These are phyloP conservation scores for Mucor velutinosus DNA, from an alignment of 371 early-diverging fungal genomes.

Conservation along the genomic window DNA sequence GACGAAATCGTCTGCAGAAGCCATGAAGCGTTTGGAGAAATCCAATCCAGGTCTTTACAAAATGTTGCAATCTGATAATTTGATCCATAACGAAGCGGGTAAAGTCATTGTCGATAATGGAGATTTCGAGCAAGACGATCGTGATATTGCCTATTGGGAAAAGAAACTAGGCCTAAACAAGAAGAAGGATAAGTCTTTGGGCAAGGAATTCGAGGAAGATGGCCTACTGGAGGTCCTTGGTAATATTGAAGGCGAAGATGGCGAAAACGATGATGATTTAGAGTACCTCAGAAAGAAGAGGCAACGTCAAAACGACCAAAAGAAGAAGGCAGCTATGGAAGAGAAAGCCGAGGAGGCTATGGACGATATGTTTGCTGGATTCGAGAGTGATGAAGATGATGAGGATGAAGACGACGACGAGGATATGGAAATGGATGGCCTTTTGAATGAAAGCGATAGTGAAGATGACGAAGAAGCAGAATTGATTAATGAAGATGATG, in stretches of 20 bases:
- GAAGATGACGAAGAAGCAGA: slow-evolving; percentile 9
- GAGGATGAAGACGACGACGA: slow-evolving; percentile 11
- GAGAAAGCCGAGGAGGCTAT: slow-evolving; percentile 42
- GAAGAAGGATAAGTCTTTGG: slow-evolving; percentile 49
- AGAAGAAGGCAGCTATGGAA: slow-evolving; percentile 41
- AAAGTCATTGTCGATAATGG: slow-evolving; percentile 26
- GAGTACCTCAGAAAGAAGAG: slow-evolving; percentile 49
- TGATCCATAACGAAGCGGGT: slow-evolving; percentile 31
- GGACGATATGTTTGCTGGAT: slow-evolving; percentile 38
- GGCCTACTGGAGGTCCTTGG: slow-evolving; percentile 51
- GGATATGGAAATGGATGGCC: background rate
- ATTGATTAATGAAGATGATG: slow-evolving; percentile 1
- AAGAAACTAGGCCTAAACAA: slow-evolving; percentile 76
- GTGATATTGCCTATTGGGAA: slow-evolving; percentile 75
- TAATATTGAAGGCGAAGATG: slow-evolving; percentile 21
- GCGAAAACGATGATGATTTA: slow-evolving; percentile 43
- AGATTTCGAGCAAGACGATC: slow-evolving; percentile 72
- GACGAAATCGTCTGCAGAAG: slow-evolving; percentile 37
- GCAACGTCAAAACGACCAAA: slow-evolving; percentile 38
- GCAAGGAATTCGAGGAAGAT: slow-evolving; percentile 65
- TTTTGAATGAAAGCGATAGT: background rate
- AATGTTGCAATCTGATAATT: slow-evolving; percentile 64
- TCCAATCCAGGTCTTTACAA: slow-evolving; percentile 71
- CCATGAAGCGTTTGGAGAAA: slow-evolving; percentile 66
- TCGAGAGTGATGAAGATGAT: slow-evolving; percentile 23